Evolutionary conservation across 192 early-diverging fungal species (phyloP), one percentile per base, ranked within the genome.

Genomic region (Dimargaris xerosporica): DNA sequence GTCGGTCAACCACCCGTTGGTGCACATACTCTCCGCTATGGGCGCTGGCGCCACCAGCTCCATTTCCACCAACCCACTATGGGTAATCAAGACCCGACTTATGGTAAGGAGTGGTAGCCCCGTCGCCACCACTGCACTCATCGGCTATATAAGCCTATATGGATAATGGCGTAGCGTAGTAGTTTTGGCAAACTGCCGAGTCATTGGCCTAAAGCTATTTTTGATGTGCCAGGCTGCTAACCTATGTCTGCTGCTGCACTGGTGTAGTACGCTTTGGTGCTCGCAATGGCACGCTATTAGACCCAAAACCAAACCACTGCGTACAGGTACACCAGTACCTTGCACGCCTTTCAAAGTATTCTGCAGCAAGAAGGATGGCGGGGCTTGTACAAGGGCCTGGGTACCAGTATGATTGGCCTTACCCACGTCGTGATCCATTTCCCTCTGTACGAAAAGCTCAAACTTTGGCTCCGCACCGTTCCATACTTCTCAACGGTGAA

Each of bases 361-460:
- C 70, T 80, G 51, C 62, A 63, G 52, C 67, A 75, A 7, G 94
- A 97, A 73, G 92, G 94, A 0, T 72, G 78, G 34, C 66, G 75
- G 10, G 91, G 91, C 47, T 87, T 93, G 62, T 97, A 97, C 70
- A 93, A 92, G 72, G 94, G 94, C 28, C 73, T 97, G 28, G 87
- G 88, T 21, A 86, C 90, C 42, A 87, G 86, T n/a, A 71, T 97
- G 61, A 75, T 97, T 70, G 95, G 95, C 43, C 87, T 94, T 39
- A 85, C 79, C 42, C 95, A 98, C 70, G 91, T 93, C 1, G 89
- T 89, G 5, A 78, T 98, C 30, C 91, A 94, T 72, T 98, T 98
- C 66, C 95, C 95, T 39, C 74, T 98, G 43, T 98, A 98, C 73
- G 95, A 98, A 74, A 77, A 82, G 61, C 69, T 98, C 43, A 95